A percentile compares a stretch with the other conserved stretches of the same genome.
Conservation (phyloP, 768 basidiomycete species). For the Russula vinacea region DNA sequence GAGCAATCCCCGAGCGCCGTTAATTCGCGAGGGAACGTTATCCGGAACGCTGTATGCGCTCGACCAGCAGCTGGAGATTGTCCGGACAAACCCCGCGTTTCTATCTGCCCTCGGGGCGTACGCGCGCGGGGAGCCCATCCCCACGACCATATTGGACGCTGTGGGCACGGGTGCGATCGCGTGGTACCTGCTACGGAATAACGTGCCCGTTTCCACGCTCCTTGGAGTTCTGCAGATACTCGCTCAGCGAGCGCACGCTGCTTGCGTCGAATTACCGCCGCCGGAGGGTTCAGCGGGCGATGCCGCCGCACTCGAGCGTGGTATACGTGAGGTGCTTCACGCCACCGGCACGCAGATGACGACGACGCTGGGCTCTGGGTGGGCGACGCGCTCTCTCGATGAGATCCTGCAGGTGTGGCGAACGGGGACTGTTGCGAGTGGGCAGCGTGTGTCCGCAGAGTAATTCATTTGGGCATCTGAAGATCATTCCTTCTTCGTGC, state of each 20-base stretch:
- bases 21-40: conserved; percentile 70
- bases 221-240: conserved; percentile 58
- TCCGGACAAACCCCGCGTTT: conserved; percentile 45
- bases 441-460: neutral
- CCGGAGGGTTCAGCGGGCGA: conserved; percentile 49
- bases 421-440: conserved; percentile 2
- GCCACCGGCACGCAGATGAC: conserved; percentile 81
- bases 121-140: conserved; percentile 49
- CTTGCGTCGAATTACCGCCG: conserved; percentile 48
- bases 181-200: conserved; percentile 70
- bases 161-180: conserved; percentile 46
- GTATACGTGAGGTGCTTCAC: conserved; percentile 84
- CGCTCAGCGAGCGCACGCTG: conserved; percentile 58
- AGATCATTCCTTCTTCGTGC: neutral
- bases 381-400: conserved; percentile 67
- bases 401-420: conserved; percentile 63
- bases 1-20: conserved; percentile 59
- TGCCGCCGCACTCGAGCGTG: conserved; percentile 41
- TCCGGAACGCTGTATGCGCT: conserved; percentile 62
- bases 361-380: conserved; percentile 64
- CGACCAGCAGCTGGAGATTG: conserved; percentile 52
- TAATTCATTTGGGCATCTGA: neutral
- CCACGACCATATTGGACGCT: conserved; percentile 23
- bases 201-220: conserved; percentile 68
- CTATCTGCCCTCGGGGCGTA: conserved; percentile 49